A percentile compares a stretch with the other conserved stretches of the same genome.
phyloP scores from a whole-genome alignment of 2,329 filamentous ascomycete genomes.

The Cordyceps javanica region DNA sequence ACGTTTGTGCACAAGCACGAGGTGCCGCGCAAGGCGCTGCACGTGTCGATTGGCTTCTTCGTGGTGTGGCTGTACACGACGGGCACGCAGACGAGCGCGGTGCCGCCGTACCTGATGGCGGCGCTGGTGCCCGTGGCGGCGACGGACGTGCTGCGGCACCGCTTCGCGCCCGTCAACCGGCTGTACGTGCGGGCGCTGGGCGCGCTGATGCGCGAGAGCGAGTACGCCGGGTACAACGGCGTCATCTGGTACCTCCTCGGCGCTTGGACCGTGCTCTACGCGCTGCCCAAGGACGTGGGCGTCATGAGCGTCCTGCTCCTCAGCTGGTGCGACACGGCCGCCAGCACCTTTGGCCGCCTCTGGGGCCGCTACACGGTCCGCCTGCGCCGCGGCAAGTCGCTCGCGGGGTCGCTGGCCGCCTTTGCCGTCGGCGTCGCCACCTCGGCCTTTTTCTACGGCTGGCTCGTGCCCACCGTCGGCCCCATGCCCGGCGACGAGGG shows the following conservation, averaged over 20 bases:
- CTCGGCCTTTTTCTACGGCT: constrained; percentile 83
- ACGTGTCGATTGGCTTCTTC: constrained; percentile 95
- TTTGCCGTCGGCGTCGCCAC: constrained; percentile 77
- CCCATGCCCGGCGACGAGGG: constrained; percentile 62
- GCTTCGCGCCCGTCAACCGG: constrained; percentile 73
- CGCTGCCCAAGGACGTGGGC: constrained; percentile 89
- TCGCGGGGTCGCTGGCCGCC: constrained; percentile 82
- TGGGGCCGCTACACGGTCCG: constrained; percentile 86
- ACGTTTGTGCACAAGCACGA: constrained; percentile 94
- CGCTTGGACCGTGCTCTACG: constrained; percentile 76
- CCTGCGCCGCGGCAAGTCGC: constrained; percentile 79
- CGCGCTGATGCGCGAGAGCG: constrained; percentile 93
- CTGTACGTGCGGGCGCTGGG: constrained; percentile 81
- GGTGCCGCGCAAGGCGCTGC: constrained; percentile 85
- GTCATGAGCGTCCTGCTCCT: constrained; percentile 85
- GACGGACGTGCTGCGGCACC: constrained; percentile 77
- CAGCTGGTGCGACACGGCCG: constrained; percentile 97
- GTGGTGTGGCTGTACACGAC: constrained; percentile 78
- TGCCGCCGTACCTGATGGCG: constrained; percentile 78
- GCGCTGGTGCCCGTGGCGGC: constrained; percentile 78
- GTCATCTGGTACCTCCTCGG: constrained; percentile 96
- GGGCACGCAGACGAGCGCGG: constrained; percentile 68
- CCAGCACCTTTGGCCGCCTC: constrained; percentile 84
- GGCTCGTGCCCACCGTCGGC: constrained; percentile 64
- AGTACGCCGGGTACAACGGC: constrained; percentile 90